phyloP scores from a whole-genome alignment of 176 grass and related monocot species.

The Luzula sylvatica region DNA sequence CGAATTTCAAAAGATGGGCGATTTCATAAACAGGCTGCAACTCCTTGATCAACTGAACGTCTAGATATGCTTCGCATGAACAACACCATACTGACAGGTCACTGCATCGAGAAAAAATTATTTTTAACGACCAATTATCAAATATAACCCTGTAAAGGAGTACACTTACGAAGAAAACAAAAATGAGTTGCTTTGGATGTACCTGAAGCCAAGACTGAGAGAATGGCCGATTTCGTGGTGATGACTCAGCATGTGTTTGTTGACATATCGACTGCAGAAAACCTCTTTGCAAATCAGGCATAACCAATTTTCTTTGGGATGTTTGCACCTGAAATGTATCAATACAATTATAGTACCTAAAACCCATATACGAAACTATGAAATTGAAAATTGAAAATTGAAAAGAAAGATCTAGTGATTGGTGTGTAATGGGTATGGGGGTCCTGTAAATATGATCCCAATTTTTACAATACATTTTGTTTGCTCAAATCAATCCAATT shows the following conservation, averaged over 20 bases:
- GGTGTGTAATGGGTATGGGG: not conserved
- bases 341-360: too few relatives aligned
- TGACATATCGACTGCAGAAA: slow-evolving; percentile 82
- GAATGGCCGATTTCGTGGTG: slow-evolving; percentile 68
- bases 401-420: too few relatives aligned
- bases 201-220: slow-evolving; percentile 78
- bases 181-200: not conserved
- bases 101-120: slow-evolving; percentile 32
- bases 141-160: not conserved
- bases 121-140: too few relatives aligned
- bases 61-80: slow-evolving; percentile 78
- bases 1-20: slow-evolving; percentile 86
- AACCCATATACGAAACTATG: too few relatives aligned
- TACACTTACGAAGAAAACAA: not conserved
- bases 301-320: slow-evolving; percentile 80
- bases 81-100: slow-evolving; percentile 96
- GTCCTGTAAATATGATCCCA: not conserved
- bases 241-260: slow-evolving; percentile 88
- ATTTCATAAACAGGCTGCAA: slow-evolving; percentile 71
- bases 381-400: too few relatives aligned
- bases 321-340: slow-evolving; percentile 51
- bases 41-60: slow-evolving; percentile 67
- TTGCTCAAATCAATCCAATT: too few relatives aligned
- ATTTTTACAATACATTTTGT: not conserved
- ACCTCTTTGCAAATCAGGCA: slow-evolving; percentile 97